Evolutionary conservation across 768 basidiomycete species (phyloP), one percentile per base, ranked within the genome.

Genomic region (Kwoniella sp.): DNA sequence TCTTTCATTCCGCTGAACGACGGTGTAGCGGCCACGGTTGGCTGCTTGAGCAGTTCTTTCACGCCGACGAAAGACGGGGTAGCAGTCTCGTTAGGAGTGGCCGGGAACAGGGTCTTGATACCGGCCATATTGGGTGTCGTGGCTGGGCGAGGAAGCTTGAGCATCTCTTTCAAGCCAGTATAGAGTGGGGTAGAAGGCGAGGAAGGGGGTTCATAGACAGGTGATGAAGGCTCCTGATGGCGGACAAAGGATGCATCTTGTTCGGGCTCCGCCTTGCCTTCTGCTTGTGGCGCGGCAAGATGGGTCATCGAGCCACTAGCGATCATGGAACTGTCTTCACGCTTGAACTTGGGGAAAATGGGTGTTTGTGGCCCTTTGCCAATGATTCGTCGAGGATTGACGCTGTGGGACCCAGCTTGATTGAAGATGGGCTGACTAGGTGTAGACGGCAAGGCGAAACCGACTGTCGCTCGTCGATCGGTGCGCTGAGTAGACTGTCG

Each of bases 391-490:
- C 45, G 8, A 8, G 57, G 53, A 30, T 51, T 56, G 20, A 63
- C 67, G 53, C 69, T 70, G 48, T 62, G 67, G 48, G 68, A 68
- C 13, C 61, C 57, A 15, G 55, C 50, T 2, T 31, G 23, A n/a
- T 12, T 50, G 20, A 61, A 45, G 28, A 22, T 25, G 5, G 61
- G 62, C 26, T 53, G 58, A 13, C 58, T 48, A n/a, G 78, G 76
- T 11, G 75, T 77, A 2, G 67, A 57, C 20, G 75, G 77, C 28
- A 70, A 38, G 3, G 58, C 70, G 48, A 77, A 70, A 2, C 75
- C 75, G n/a, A 77, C 68, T 0, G 78, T 79, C 0, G 73, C 71
- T n/a, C 78, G 26, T 58, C 75, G 57, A 25, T 68, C 64, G 15
- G 51, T 61, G n/a, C 63, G 41, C 25, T 71, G 64, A 23, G 71